Conservation (phyloP, 352 stramenopile species). For the Phytopythium aichiense region DNA sequence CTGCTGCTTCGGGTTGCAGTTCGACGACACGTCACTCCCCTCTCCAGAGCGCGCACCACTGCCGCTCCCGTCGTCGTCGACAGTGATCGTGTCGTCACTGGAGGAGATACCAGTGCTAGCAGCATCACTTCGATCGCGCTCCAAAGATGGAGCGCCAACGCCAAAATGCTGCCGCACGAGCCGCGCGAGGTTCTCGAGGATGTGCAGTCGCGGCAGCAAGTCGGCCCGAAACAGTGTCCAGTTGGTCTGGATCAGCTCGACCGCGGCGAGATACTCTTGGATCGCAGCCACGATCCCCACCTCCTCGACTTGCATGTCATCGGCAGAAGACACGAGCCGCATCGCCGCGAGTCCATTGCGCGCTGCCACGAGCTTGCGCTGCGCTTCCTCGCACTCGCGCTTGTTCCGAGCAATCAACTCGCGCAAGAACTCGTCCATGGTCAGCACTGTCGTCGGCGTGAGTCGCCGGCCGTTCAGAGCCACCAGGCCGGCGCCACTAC, state of each 20-base stretch:
- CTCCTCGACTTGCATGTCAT: constrained; percentile 7
- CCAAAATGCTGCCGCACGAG: constrained; percentile 15
- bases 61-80: neutral
- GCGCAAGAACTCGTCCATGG: constrained; percentile 77
- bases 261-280: constrained; percentile 47
- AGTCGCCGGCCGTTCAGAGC: constrained; percentile 9
- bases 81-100: neutral
- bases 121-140: neutral
- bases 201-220: constrained; percentile 61
- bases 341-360: constrained; percentile 64
- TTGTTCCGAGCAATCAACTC: constrained; percentile 61
- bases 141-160: neutral
- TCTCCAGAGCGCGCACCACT: neutral
- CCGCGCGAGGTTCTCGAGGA: constrained; percentile 56
- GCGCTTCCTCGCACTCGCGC: constrained; percentile 79
- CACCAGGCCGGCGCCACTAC: constrained; percentile 2
- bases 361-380: constrained; percentile 70
- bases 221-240: constrained; percentile 64
- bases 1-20: constrained; percentile 30
- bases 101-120: neutral
- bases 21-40: neutral
- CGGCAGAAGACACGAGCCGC: constrained; percentile 31
- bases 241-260: constrained; percentile 44
- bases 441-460: constrained; percentile 37
- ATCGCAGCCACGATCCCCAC: constrained; percentile 20